Base-by-base conservation (phyloP, 2,329 filamentous ascomycete species). In the Aquanectria penicillioides region DNA sequence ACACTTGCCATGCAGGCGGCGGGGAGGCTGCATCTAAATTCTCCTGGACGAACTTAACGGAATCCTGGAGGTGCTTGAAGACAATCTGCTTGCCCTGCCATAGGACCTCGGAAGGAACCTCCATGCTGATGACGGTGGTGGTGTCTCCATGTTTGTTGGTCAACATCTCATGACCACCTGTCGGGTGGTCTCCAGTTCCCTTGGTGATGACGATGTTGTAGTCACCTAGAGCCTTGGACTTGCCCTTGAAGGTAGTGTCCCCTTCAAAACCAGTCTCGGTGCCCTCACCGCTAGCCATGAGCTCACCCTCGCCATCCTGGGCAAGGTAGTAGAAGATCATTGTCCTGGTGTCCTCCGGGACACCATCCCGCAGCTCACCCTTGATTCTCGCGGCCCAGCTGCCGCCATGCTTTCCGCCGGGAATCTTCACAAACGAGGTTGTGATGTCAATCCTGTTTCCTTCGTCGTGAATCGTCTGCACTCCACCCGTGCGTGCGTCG, bases 361-460 rank as follows among this genome's bases (percentile, higher is more conserved):
- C 90, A 73, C 90, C 90, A 5, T 88, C 85, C 43, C 91, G 86
- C 33, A 92, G 89, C 37, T 85, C 86, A 18, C 95, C 95, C 77
- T 91, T 94, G 71, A 99, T 89, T 57, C 95, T 85, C 31, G 90
- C 92, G 52, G 89, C 95, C 95, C 95, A 99, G 77, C 88, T 97
- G 55, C 95, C 95, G 57, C 93, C 94, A 74, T 97, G 85, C 17
- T 83, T 81, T 50, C 93, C 94, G 18, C 94, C 93, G 2, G 94
- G 92, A 29, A 97, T 85, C 78, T 98, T 99, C 71, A 97, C 88
- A 77, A 98, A 97, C 48, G 92, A 91, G 37, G 94, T 97, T 8
- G 91, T 96, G 62, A 99, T 85, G 77, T 98, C 94, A 65, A 99
- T 85, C 56, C 86, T 86, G 77, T 99, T 99, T 44, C 86, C 90